Evolutionary conservation across 2,329 filamentous ascomycete genomes (phyloP), one percentile per base, ranked within the genome.

Genomic region (Biscogniauxia sp.): DNA sequence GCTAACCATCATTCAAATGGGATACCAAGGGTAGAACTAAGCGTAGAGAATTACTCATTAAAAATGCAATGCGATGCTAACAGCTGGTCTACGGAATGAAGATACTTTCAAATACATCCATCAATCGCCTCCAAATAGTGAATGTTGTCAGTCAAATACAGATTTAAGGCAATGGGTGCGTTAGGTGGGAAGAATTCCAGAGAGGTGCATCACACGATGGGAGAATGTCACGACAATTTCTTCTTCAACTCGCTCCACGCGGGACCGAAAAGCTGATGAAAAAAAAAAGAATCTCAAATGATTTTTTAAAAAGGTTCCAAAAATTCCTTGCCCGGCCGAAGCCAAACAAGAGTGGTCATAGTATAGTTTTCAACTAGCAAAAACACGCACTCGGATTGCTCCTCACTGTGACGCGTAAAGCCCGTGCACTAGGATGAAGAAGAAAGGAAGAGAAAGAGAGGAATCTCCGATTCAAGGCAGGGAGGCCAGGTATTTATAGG

Each of bases 351-450:
- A 93, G 89, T 82, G 82, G 89, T 91, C 88, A 89, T 86, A 84
- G 82, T 83, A 82, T 90, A 90, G 88, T 90, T 90, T 90, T 90
- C 88, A 91, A 90, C 88, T 90, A 92, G 89, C 89, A 91, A 91
- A 90, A 91, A 91, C 85, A 85, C 85, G 84, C 85, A 86, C 88
- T 92, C 89, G 87, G 89, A 91, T 87, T 85, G 89, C 88, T 91
- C 89, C 86, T 92, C 89, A 92, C 88, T 89, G 88, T 85, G 86
- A 88, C 85, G 84, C 87, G 85, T 91, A 89, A 88, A 85, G 88
- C 89, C 87, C 86, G 79, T 88, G 87, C 87, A 88, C 85, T 82
- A 75, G 80, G 82, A 86, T 85, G 77, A 71, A 73, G 76, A 79
- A 75, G 67, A 75, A 76, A 82, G 79, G 72, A 69, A 70, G 73